Conservation (phyloP, 306 rosid species). For the Castanospermum australe region DNA sequence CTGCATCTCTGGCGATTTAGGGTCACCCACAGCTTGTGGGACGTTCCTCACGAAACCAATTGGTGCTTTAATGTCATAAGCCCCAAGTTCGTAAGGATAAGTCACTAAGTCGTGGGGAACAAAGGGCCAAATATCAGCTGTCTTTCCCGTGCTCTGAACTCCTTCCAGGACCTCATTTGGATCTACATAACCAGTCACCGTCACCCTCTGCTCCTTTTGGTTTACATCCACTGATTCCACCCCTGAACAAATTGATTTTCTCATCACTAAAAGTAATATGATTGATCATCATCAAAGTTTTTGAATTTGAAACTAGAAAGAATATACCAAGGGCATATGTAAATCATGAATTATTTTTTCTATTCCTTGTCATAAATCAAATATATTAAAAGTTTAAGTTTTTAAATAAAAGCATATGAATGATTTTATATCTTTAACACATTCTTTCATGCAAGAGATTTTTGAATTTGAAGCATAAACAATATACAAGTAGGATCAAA, state of each 20-base stretch:
- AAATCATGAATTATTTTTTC: no score
- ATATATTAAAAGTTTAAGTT: no score
- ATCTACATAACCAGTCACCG: slow-evolving; percentile 61
- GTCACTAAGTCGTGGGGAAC: slow-evolving; percentile 63
- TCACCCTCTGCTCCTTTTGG: slow-evolving; percentile 59
- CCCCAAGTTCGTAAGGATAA: slow-evolving; percentile 61
- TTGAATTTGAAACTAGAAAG: no score
- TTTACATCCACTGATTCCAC: slow-evolving; percentile 60
- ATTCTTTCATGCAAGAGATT: no score
- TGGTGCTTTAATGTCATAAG: slow-evolving; percentile 86
- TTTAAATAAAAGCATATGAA: no score
- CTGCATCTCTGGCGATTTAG: slow-evolving; percentile 63
- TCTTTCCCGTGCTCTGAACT: slow-evolving; percentile 68
- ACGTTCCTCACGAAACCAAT: slow-evolving; percentile 69
- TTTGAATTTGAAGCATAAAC: no score
- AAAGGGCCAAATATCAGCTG: slow-evolving; percentile 70
- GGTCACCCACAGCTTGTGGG: slow-evolving; percentile 47
- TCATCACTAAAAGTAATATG: neutral
- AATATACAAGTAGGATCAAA: no score
- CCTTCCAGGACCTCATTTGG: slow-evolving; percentile 56
- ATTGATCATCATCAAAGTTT: no score
- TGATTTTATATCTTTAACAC: no score
- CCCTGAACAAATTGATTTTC: slow-evolving; percentile 38
- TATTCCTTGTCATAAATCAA: no score
- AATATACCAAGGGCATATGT: no score